Evolutionary conservation across 345 rosid species (phyloP), one percentile per base, ranked within the genome.

Genomic region (Angophora floribunda): DNA sequence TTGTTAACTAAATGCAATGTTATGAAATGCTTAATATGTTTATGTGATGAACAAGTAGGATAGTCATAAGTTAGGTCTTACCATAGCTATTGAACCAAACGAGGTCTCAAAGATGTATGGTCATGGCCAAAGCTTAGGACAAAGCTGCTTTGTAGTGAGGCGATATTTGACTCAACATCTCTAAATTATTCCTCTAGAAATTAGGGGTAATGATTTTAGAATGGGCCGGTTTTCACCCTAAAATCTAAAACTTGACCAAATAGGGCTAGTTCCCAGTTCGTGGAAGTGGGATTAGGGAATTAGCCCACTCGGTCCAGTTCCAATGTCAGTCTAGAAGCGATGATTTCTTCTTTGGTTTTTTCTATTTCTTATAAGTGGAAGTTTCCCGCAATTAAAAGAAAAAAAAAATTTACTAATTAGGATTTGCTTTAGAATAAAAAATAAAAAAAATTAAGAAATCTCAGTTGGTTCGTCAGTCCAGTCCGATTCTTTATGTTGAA

Each of bases 401-500:
- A 53, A 10, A 63, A n/a, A 63, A 14, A n/a, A 65, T 5, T 30
- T 65, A 30, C 21, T 30, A 30, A 30, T 65, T 65, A 30, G 10
- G 36, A 9, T 65, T 14, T 65, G 11, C 21, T 65, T 14, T 14
- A 65, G 9, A 15, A 65, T 30, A 3, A 30, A 7, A 63, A 63
- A 63, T 0, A 11, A 4, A 22, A n/a, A 65, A 65, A 65, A 30
- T 3, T 1, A 61, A n/a, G 9, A 65, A 65, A 30, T 30, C 10
- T 3, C 4, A 1, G 78, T 0, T 0, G 0, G 21, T 14, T 10
- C 0, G 0, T 30, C 0, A 0, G 5, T 65, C 21, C 8, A 3
- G 1, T 65, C 1, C 2, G 19, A 13, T 65, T 65, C 41, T 41
- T 3, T 65, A 30, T 0, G 11, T 65, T 2, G 21, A 28, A 61